These are phyloP conservation scores for Claviceps arundinis DNA, from an alignment of 2,329 filamentous ascomycete species.

Conservation along the genomic window DNA sequence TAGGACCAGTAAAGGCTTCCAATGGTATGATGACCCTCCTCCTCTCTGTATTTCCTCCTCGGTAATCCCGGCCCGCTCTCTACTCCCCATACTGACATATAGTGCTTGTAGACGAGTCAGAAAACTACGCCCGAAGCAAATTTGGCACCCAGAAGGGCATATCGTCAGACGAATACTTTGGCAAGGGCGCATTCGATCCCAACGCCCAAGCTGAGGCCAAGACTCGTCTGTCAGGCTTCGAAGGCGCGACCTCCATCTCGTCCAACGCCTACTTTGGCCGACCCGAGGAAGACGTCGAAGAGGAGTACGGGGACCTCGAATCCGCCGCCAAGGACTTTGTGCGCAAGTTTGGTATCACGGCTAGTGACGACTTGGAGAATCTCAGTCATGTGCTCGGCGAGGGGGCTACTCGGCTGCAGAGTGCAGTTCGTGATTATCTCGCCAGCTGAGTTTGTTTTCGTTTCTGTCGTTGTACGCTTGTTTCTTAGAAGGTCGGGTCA, in stretches of 20 bases:
- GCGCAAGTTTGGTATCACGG: conserved; percentile 86
- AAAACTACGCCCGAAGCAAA: conserved; percentile 73
- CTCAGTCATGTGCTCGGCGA: conserved; percentile 72
- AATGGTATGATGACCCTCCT: conserved; percentile 41
- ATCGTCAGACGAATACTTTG: conserved; percentile 96
- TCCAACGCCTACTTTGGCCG: conserved; percentile 97
- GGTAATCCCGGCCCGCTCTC: too few relatives aligned
- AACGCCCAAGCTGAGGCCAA: conserved; percentile 74
- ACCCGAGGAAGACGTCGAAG: conserved; percentile 65
- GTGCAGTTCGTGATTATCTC: conserved; percentile 52
- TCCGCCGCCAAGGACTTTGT: conserved; percentile 92
- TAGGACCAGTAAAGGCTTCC: conserved; percentile 58
- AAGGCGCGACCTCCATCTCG: conserved; percentile 82
- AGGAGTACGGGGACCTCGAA: conserved; percentile 86
- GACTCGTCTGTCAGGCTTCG: conserved; percentile 75
- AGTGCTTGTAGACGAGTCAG: conserved; percentile 47
- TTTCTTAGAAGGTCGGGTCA: background rate
- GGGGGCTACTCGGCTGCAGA: conserved; percentile 72
- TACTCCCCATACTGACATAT: background rate
- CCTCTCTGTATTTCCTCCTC: too few relatives aligned
- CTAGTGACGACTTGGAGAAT: conserved; percentile 91
- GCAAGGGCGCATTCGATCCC: conserved; percentile 76
- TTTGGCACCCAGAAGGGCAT: conserved; percentile 93
- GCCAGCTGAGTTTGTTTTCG: conserved; percentile 31
- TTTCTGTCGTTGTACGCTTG: background rate